A percentile compares a stretch with the other conserved stretches of the same genome.
Conservation (phyloP, 768 basidiomycete species). For the Crucibulum laeve region DNA sequence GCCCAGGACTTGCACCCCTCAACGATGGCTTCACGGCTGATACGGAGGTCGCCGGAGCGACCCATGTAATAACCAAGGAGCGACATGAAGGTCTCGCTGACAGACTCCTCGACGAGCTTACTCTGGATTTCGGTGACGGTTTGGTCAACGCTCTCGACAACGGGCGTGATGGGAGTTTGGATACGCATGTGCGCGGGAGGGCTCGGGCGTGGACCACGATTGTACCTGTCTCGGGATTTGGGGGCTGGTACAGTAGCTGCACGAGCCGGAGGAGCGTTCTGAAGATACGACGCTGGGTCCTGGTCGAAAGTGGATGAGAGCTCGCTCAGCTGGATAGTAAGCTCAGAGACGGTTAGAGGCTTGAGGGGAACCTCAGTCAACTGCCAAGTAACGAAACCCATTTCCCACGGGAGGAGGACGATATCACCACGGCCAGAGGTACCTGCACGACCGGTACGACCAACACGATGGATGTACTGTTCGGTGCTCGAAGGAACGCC, state of each 20-base stretch:
- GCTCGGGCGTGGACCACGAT: not conserved
- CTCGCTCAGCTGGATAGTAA: conserved; percentile 37
- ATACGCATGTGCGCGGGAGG: conserved; percentile 10
- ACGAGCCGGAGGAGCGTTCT: conserved; percentile 1
- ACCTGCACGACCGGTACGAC: conserved; percentile 75
- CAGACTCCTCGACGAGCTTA: conserved; percentile 41
- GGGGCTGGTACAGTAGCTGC: not conserved
- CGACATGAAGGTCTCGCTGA: conserved; percentile 61
- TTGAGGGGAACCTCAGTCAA: conserved; percentile 69
- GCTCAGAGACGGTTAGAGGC: conserved; percentile 43
- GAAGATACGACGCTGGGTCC: conserved; percentile 31
- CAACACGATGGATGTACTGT: conserved; percentile 83
- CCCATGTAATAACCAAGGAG: conserved; percentile 70
- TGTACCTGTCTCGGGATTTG: conserved; percentile 1
- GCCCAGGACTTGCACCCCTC: conserved; percentile 63
- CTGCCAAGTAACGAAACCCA: conserved; percentile 57
- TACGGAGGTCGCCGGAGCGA: conserved; percentile 43
- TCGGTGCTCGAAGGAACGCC: conserved; percentile 70
- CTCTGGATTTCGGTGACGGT: conserved; percentile 23
- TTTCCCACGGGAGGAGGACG: conserved; percentile 77
- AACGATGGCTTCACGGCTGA: conserved; percentile 38
- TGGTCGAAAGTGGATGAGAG: conserved; percentile 48
- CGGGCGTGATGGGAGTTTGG: conserved; percentile 7
- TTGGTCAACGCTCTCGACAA: conserved; percentile 22
- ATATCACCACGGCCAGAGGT: conserved; percentile 70